Percentiles rank a stretch among this genome's conserved stretches.
These are phyloP conservation scores for Pythium rhizo-oryzae DNA, from an alignment of 352 stramenopile species.

Conservation along the genomic window DNA sequence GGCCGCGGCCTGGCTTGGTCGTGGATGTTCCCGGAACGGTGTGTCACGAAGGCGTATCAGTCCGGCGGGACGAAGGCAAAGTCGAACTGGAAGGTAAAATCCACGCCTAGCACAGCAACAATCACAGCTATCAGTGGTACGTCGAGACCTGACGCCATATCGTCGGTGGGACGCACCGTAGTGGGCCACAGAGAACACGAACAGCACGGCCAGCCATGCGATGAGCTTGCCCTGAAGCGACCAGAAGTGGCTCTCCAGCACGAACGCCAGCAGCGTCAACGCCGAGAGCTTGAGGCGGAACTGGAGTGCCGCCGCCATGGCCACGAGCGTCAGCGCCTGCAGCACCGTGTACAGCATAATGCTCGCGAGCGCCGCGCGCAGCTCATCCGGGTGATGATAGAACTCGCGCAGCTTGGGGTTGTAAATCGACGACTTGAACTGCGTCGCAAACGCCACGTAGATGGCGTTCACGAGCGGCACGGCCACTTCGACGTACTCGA, in stretches of 20 bases:
- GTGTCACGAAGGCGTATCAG: too few relatives aligned
- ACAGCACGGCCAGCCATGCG: neutral
- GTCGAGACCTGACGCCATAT: too few relatives aligned
- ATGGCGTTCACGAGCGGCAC: constrained; percentile 10
- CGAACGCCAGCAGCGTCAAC: constrained; percentile 1
- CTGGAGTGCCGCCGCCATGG: neutral
- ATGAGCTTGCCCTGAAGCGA: constrained; percentile 15
- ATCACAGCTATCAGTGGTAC: too few relatives aligned
- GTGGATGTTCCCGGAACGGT: too few relatives aligned
- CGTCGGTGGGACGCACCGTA: too few relatives aligned
- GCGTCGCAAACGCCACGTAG: constrained; percentile 3
- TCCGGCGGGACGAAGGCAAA: too few relatives aligned
- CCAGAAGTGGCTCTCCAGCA: constrained; percentile 12
- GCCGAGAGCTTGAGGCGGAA: neutral
- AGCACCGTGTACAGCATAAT: constrained; percentile 14
- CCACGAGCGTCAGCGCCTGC: constrained; percentile 4
- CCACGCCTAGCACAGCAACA: too few relatives aligned
- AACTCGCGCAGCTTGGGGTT: neutral
- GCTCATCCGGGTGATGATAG: neutral
- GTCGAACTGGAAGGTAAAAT: too few relatives aligned
- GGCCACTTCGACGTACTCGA: constrained; percentile 19
- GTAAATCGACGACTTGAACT: constrained; percentile 13
- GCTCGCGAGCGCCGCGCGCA: neutral
- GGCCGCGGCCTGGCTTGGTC: too few relatives aligned
- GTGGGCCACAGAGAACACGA: constrained; percentile 10